Conservation (phyloP, 257 asterid genomes). For the Nicotiana paniculata region DNA sequence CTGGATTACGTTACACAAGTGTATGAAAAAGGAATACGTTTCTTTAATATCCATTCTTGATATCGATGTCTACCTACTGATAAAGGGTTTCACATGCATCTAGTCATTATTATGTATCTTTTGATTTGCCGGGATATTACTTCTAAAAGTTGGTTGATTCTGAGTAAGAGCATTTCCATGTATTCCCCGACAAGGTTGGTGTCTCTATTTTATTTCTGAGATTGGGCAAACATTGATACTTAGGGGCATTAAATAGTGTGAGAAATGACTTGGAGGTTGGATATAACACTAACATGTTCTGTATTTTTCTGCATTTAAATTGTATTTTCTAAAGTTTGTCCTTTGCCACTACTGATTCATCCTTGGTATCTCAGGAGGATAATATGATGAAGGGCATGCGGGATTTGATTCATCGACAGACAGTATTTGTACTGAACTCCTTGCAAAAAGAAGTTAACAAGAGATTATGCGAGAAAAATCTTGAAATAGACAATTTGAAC, state of each 20-base stretch:
- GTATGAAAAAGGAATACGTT: background rate
- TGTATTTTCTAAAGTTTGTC: background rate
- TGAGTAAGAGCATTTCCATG: background rate
- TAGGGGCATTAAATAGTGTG: background rate
- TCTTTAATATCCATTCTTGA: background rate
- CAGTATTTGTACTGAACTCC: slow-evolving; percentile 36
- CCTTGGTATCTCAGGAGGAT: slow-evolving; percentile 37
- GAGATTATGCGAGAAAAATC: slow-evolving; percentile 50
- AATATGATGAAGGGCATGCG: slow-evolving; percentile 45
- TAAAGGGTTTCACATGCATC: background rate
- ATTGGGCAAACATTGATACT: background rate
- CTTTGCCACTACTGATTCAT: slow-evolving; percentile 7
- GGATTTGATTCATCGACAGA: slow-evolving; percentile 51
- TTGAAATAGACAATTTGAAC: slow-evolving; percentile 51
- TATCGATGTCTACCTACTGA: background rate
- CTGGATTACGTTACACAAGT: background rate
- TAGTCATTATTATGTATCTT: background rate
- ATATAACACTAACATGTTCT: background rate
- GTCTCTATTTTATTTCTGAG: background rate
- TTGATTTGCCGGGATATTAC: background rate
- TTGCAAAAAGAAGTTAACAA: slow-evolving; percentile 40
- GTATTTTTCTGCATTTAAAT: background rate
- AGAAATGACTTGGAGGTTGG: background rate
- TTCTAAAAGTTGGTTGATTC: background rate
- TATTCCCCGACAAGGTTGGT: background rate